Base-by-base conservation (phyloP, 2,329 filamentous ascomycete species). In the Davidsoniella virescens region DNA sequence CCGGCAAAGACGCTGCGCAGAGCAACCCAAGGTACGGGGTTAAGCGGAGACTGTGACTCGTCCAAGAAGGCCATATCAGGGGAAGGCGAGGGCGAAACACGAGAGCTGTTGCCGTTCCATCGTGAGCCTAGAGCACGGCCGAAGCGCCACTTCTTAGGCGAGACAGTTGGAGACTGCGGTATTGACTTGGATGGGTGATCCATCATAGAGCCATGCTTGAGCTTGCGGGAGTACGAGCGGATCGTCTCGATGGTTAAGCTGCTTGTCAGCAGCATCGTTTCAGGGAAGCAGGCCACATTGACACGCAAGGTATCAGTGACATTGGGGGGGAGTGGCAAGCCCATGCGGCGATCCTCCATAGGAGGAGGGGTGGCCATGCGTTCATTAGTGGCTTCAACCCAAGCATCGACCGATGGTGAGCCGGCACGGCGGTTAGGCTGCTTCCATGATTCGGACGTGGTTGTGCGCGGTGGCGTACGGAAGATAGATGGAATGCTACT, bases 171-270 rank as follows among this genome's bases (percentile, higher is more conserved):
- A 38, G 23, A 29, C 9, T 23, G 45, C 9, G 44, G 12, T 8
- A 33, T 33, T 12, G 17, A 42, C 39, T 43, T 36, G 20, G 12
- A 50, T 39, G 33, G 16, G 29, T 26, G 16, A n/a, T 40, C 36
- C 23, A 38, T 37, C 14, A 26, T 23, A 12, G 53, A 20, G 17
- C 38, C 49, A n/a, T 70, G 72, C 44, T 66, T 67, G 38, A 75
- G 59, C 56, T 75, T 76, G 47, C 66, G 71, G 0, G 73, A 70
- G 55, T 76, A 76, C 25, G 67, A 61, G 14, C 75, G 71, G 52
- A 79, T 75, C 0, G 71, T 76, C 59, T 78, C 74, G 45, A 77
- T 65, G 0, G 74, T 71, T 4, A 77, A 62, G 56, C 70, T 76
- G 0, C 68, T 71, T 4, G 73, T 70, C 9, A 71, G 63, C 1